A percentile compares a stretch with the other conserved stretches of the same genome.
Evolutionary conservation across 192 early-diverging fungal genomes (phyloP).

Genomic region (Backusella psychrophila): DNA sequence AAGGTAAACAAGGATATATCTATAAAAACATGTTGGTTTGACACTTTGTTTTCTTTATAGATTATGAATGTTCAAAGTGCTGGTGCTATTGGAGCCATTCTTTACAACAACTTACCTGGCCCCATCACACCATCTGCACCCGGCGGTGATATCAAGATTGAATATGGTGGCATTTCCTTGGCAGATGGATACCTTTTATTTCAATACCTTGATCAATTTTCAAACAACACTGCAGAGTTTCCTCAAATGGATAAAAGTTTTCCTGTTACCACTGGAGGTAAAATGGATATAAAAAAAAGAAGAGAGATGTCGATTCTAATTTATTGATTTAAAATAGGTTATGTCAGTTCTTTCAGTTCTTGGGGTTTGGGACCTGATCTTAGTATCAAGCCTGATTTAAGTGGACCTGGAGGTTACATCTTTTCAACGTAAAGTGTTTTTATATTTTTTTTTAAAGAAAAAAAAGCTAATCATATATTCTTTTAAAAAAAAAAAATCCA

Average conservation of each 20-base stretch:
- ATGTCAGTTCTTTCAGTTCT: constrained; percentile 59
- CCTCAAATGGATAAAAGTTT: constrained; percentile 32
- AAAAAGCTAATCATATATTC: background rate
- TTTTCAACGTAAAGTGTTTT: constrained; percentile 54
- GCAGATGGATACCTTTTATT: constrained; percentile 39
- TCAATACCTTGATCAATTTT: background rate
- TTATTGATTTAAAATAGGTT: constrained; percentile 29
- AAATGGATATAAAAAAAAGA: background rate
- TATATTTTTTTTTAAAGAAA: background rate
- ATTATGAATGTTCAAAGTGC: constrained; percentile 35
- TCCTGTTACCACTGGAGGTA: constrained; percentile 28
- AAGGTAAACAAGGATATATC: constrained; percentile 30
- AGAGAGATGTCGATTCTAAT: background rate
- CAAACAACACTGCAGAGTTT: constrained; percentile 25
- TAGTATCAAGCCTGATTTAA: constrained; percentile 56
- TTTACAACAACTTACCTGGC: constrained; percentile 44
- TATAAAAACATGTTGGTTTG: background rate
- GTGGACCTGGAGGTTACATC: constrained; percentile 68
- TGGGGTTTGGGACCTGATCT: constrained; percentile 65
- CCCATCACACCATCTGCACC: constrained; percentile 20
- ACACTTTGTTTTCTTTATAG: background rate
- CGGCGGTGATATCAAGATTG: constrained; percentile 33
- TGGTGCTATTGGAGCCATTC: constrained; percentile 50
- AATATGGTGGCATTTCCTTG: constrained; percentile 36
- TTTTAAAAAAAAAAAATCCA: background rate